A percentile compares a stretch with the other conserved stretches of the same genome.
phyloP scores from a whole-genome alignment of 2,329 filamentous ascomycete genomes.

The Fusarium tjaetaba region DNA sequence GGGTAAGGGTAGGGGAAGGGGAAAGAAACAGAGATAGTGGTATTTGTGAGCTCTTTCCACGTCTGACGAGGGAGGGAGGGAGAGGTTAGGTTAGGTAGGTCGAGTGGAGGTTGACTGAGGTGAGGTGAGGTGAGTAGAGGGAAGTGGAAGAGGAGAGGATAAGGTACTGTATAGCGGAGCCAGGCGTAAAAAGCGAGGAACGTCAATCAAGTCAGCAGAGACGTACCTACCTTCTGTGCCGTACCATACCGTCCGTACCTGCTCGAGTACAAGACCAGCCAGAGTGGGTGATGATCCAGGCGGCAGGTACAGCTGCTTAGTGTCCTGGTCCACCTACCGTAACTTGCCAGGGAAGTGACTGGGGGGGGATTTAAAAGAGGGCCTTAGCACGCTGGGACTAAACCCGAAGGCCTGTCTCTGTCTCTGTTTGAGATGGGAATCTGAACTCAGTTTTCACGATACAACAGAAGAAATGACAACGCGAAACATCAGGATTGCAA shows the following conservation, averaged over 20 bases:
- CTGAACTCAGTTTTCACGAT: conserved; percentile 14
- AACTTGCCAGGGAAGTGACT: conserved; percentile 17
- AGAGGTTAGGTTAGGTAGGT: conserved; percentile 20
- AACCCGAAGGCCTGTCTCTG: neutral
- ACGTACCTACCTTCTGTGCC: neutral
- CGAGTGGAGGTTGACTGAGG: conserved; percentile 27
- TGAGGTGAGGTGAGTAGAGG: conserved; percentile 16
- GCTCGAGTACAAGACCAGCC: conserved; percentile 11
- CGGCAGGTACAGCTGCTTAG: conserved; percentile 19
- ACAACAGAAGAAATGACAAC: neutral
- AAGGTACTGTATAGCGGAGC: conserved; percentile 17
- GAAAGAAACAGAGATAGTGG: conserved; percentile 41
- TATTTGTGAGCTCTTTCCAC: conserved; percentile 45
- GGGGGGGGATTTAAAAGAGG: conserved; percentile 26
- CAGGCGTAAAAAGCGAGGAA: conserved; percentile 16
- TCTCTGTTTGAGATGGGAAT: conserved; percentile 13
- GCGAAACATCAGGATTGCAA: neutral
- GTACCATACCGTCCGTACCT: neutral
- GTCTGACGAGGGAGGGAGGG: conserved; percentile 41
- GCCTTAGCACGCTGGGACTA: conserved; percentile 20
- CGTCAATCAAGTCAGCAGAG: conserved; percentile 34
- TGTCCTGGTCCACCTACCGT: conserved; percentile 12
- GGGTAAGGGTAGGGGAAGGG: conserved; percentile 1
- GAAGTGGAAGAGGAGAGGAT: conserved; percentile 23
- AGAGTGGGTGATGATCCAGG: conserved; percentile 11